Conservation (phyloP, 2,329 filamentous ascomycete genomes). For the Ophiostoma novo-ulmi region DNA sequence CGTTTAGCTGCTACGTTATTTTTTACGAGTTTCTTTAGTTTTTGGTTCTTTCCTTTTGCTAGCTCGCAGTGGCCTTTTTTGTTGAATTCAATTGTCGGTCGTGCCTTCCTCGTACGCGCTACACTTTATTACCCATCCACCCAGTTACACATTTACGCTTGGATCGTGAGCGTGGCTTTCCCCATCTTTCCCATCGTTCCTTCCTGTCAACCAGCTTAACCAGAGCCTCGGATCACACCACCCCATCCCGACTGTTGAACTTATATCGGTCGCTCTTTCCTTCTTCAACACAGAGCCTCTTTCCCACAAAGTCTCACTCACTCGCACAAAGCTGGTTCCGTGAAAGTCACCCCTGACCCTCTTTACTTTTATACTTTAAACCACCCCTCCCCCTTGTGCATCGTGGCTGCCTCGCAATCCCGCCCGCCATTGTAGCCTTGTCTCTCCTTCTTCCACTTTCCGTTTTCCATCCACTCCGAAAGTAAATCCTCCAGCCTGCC, state of each 20-base stretch:
- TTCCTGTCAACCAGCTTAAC: not conserved
- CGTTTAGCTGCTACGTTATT: not conserved
- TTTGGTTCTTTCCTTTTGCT: not conserved
- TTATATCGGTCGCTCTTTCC: not conserved
- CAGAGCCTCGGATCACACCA: not conserved
- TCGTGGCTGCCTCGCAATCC: slow-evolving; percentile 14
- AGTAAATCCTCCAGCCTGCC: slow-evolving; percentile 3
- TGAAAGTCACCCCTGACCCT: not conserved
- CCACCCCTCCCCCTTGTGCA: slow-evolving; percentile 8
- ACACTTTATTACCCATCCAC: not conserved
- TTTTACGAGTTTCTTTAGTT: not conserved
- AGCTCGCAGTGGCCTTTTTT: not conserved
- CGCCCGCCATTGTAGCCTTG: slow-evolving; percentile 5
- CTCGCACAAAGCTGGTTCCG: not conserved
- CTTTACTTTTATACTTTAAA: not conserved
- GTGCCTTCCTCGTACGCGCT: not conserved
- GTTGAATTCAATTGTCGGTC: slow-evolving; percentile 2
- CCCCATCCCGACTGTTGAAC: not conserved
- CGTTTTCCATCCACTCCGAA: not conserved
- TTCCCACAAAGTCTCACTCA: not conserved
- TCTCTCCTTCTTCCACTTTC: slow-evolving; percentile 13
- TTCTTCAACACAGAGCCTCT: not conserved
- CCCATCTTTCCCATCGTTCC: not conserved
- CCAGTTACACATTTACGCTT: not conserved
- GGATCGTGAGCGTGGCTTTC: slow-evolving; percentile 4